Conservation (phyloP, 2,329 filamentous ascomycete genomes). For the Neonectria magnoliae region DNA sequence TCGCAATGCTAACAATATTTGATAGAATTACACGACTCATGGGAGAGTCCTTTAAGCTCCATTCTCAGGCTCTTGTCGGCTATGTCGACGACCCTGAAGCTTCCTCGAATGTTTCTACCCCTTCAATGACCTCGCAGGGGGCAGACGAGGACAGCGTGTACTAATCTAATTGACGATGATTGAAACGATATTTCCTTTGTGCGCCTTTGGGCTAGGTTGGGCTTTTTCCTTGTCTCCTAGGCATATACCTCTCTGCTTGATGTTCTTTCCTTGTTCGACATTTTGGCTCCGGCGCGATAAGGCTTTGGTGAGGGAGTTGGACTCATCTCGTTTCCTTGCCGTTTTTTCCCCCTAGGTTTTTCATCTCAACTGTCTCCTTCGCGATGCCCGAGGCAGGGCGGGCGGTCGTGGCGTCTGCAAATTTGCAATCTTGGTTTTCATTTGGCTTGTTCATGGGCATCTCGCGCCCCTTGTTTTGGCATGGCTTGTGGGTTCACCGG, state of each 20-base stretch:
- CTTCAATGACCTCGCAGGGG: constrained; percentile 77
- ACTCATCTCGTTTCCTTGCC: constrained; percentile 38
- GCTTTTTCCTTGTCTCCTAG: constrained; percentile 40
- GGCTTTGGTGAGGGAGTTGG: constrained; percentile 44
- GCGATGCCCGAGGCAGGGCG: constrained; percentile 51
- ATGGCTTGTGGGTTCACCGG: constrained; percentile 40
- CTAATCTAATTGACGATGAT: constrained; percentile 62
- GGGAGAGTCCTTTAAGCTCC: constrained; percentile 97
- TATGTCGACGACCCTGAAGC: constrained; percentile 87
- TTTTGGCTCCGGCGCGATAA: constrained; percentile 35
- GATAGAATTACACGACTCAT: constrained; percentile 89
- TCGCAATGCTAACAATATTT: constrained; percentile 31
- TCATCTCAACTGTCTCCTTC: constrained; percentile 44
- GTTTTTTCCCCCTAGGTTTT: constrained; percentile 40
- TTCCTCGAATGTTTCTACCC: constrained; percentile 75
- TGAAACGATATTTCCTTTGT: constrained; percentile 62
- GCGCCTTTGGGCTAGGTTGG: constrained; percentile 34
- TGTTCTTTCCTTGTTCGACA: constrained; percentile 45
- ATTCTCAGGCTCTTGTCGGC: constrained; percentile 92
- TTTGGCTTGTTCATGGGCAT: constrained; percentile 33
- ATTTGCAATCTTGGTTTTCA: constrained; percentile 23
- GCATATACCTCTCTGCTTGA: constrained; percentile 47
- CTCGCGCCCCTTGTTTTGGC: constrained; percentile 29
- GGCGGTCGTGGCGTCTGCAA: constrained; percentile 43
- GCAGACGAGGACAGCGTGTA: constrained; percentile 78